Evolutionary conservation across 768 basidiomycete species (phyloP).

Genomic region (Rubroboletus satanas): DNA sequence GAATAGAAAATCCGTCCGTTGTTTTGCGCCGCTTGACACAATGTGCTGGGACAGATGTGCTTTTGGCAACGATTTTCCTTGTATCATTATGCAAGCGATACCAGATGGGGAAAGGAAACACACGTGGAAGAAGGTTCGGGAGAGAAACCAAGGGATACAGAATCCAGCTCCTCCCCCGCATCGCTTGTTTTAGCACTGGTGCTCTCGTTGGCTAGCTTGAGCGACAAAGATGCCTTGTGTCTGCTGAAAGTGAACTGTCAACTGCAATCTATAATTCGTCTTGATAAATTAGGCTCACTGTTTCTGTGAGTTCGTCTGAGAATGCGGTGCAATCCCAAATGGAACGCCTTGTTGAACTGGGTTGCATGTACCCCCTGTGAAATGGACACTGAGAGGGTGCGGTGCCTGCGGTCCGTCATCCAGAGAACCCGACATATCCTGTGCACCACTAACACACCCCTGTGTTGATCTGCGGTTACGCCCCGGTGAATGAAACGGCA

Average conservation of each 20-base stretch:
- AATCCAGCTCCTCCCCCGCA: neutral
- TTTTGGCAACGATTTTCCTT: neutral
- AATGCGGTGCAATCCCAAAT: neutral
- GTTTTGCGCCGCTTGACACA: constrained; percentile 7
- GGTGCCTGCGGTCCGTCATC: neutral
- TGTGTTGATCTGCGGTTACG: constrained; percentile 3
- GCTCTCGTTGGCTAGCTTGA: neutral
- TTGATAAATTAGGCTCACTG: constrained; percentile 9
- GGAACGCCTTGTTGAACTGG: neutral
- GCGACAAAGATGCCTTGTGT: neutral
- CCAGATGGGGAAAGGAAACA: constrained; percentile 5
- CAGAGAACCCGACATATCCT: neutral
- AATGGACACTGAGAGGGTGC: neutral
- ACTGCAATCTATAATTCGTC: neutral
- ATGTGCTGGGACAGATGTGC: neutral
- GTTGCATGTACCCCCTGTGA: neutral
- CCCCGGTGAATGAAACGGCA: constrained; percentile 4
- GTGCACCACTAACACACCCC: neutral
- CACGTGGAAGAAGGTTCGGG: constrained; percentile 7
- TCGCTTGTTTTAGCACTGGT: neutral
- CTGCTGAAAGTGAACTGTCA: neutral
- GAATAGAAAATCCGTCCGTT: neutral
- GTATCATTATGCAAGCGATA: neutral
- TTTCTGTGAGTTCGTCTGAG: neutral
- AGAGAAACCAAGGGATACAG: neutral